phyloP scores from a whole-genome alignment of 169 alveolate genomes.

The Plasmodium gaboni region DNA sequence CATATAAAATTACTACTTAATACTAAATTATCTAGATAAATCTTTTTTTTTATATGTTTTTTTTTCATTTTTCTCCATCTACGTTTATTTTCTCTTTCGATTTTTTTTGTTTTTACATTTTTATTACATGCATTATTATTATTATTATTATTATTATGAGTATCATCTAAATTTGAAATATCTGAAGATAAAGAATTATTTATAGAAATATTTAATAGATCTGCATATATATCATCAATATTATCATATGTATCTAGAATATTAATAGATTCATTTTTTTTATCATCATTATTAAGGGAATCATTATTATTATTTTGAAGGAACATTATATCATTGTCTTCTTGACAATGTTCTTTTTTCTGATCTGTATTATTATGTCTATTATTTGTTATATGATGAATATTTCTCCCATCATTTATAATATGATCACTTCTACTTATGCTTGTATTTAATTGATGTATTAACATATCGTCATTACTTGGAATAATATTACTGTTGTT shows the following conservation, averaged over 20 bases:
- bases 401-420: background rate
- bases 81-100: background rate
- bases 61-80: background rate
- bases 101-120: background rate
- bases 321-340: background rate
- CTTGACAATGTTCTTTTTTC: background rate
- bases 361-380: background rate
- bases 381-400: background rate
- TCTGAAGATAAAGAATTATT: slow-evolving; percentile 14
- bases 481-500: background rate
- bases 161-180: background rate
- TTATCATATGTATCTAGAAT: background rate
- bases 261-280: background rate
- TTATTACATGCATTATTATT: background rate
- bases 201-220: slow-evolving; percentile 27
- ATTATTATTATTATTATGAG: background rate
- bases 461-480: background rate
- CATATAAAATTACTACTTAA: slow-evolving; percentile 59
- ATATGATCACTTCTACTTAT: background rate
- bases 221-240: slow-evolving; percentile 10
- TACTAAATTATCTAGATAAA: slow-evolving; percentile 47
- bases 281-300: background rate
- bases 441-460: background rate
- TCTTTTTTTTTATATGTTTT: slow-evolving; percentile 16
- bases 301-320: background rate